Evolutionary conservation across 495 filamentous ascomycete genomes (phyloP).

Genomic region (Xylaria flabelliformis): DNA sequence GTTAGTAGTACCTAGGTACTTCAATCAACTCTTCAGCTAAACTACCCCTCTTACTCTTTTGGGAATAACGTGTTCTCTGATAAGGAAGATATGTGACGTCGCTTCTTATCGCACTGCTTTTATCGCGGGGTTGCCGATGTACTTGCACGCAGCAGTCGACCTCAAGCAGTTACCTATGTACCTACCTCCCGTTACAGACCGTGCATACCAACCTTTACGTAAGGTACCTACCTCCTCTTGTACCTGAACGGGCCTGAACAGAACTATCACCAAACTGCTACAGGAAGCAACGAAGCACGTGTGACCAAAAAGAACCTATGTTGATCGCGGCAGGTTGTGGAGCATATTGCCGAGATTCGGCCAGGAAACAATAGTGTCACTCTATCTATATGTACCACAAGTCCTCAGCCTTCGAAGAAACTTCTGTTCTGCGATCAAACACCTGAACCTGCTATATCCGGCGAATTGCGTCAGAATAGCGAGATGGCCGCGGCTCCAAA

Average conservation of each 20-base stretch:
- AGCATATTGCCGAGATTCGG: not conserved
- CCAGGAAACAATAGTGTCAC: not conserved
- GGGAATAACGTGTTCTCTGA: constrained; percentile 1
- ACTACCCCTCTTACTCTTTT: constrained; percentile 40
- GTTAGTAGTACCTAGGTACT: not conserved
- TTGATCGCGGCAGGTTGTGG: not conserved
- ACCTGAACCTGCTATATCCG: not conserved
- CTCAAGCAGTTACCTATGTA: not conserved
- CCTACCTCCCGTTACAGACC: not conserved
- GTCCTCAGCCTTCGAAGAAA: not conserved
- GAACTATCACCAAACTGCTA: not conserved
- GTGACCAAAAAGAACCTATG: not conserved
- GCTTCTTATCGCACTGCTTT: constrained; percentile 3
- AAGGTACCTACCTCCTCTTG: no score
- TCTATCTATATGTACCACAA: not conserved
- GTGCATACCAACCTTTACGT: not conserved
- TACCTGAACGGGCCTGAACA: not conserved
- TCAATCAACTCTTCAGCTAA: constrained; percentile 24
- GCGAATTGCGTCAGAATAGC: constrained; percentile 7
- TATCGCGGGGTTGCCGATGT: constrained; percentile 7
- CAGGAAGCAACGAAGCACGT: not conserved
- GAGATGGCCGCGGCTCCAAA: constrained; percentile 43
- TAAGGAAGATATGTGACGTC: constrained; percentile 21
- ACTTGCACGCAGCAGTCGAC: no score
- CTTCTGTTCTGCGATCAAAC: not conserved